phyloP scores from a whole-genome alignment of 208 protist genomes.

The Angomonas deanei region DNA sequence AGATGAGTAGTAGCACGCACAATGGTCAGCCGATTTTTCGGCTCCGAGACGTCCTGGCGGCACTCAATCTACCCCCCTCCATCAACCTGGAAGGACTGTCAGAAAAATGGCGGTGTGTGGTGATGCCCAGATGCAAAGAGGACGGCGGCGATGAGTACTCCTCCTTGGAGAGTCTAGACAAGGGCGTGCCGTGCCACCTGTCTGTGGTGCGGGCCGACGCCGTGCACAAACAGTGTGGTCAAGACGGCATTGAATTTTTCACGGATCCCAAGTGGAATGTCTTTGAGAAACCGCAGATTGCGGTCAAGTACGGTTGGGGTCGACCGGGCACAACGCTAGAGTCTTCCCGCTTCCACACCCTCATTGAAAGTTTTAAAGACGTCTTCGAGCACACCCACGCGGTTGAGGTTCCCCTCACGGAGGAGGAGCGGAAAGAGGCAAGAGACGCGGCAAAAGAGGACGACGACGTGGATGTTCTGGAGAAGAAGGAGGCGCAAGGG shows the following conservation, averaged over 20 bases:
- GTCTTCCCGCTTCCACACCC: conserved; percentile 55
- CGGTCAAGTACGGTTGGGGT: conserved; percentile 74
- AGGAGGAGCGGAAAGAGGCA: conserved; percentile 15
- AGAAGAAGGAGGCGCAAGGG: neutral
- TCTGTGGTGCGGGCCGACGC: conserved; percentile 13
- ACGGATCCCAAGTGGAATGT: conserved; percentile 38
- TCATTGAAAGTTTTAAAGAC: conserved; percentile 71
- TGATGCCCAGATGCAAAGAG: neutral
- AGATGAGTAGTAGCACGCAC: neutral
- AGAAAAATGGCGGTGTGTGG: conserved; percentile 72
- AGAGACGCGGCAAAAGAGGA: conserved; percentile 3
- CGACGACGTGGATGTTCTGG: conserved; percentile 12
- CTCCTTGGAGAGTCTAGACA: conserved; percentile 43
- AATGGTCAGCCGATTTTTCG: conserved; percentile 37
- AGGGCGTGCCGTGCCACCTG: conserved; percentile 50
- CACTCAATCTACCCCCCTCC: conserved; percentile 39
- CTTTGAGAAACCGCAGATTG: conserved; percentile 79
- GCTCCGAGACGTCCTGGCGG: conserved; percentile 59
- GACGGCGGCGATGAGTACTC: conserved; percentile 31
- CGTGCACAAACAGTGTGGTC: conserved; percentile 29
- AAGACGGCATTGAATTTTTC: conserved; percentile 51
- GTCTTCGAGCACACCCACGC: conserved; percentile 50
- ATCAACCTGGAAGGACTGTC: conserved; percentile 37
- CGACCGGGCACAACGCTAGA: conserved; percentile 68
- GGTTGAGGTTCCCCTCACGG: conserved; percentile 22